phyloP scores from a whole-genome alignment of 306 rosid species.

The Mimosa pudica region DNA sequence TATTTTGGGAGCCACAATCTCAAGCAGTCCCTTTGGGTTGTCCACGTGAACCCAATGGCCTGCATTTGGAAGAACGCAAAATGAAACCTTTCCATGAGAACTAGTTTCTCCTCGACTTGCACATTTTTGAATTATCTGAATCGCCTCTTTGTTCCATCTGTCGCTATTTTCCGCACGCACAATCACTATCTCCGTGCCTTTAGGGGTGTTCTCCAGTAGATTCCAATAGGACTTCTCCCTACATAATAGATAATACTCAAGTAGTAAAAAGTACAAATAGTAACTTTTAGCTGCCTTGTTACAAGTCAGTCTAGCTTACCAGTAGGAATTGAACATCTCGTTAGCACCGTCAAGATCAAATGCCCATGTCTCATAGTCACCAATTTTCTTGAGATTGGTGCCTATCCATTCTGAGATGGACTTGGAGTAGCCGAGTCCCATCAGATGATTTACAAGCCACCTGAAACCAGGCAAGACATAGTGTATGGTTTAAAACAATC shows the following conservation, averaged over 20 bases:
- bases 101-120: slow-evolving; percentile 45
- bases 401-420: slow-evolving; percentile 92
- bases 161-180: slow-evolving; percentile 92
- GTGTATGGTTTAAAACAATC: slow-evolving; percentile 9
- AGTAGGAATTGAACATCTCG: slow-evolving; percentile 83
- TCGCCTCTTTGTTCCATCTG: slow-evolving; percentile 64
- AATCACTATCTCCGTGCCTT: slow-evolving; percentile 61
- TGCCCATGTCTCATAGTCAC: slow-evolving; percentile 82
- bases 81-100: slow-evolving; percentile 61
- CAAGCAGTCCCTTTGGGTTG: slow-evolving; percentile 86
- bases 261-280: background rate
- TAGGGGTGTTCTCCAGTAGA: slow-evolving; percentile 79
- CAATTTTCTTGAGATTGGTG: slow-evolving; percentile 77
- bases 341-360: slow-evolving; percentile 80
- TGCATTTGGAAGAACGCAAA: slow-evolving; percentile 71
- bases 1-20: slow-evolving; percentile 71
- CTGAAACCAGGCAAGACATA: slow-evolving; percentile 48
- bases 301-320: slow-evolving; percentile 48
- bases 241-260: background rate
- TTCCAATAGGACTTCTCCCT: slow-evolving; percentile 81
- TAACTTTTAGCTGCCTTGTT: background rate
- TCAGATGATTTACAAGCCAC: slow-evolving; percentile 92
- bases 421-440: slow-evolving; percentile 83
- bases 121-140: slow-evolving; percentile 61
- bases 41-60: slow-evolving; percentile 99